Evolutionary conservation across 2,329 filamentous ascomycete genomes (phyloP).

Genomic region (Trichophyton rubrum): DNA sequence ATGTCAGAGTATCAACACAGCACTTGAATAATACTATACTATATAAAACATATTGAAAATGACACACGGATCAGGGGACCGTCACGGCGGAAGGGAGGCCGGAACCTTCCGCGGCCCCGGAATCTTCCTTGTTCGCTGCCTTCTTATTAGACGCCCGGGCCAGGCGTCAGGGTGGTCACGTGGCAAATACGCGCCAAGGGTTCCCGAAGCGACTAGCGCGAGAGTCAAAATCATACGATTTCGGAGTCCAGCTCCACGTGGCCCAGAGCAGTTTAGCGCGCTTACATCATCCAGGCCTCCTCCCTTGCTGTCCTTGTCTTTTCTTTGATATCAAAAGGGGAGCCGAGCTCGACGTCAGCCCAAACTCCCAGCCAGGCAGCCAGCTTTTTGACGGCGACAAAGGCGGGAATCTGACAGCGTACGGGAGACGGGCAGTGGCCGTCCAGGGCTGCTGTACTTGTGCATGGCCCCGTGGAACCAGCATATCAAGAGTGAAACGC

Average conservation of each 20-base stretch:
- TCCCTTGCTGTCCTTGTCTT: background rate
- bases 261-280: background rate
- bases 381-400: too few relatives aligned
- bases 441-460: background rate
- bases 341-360: too few relatives aligned
- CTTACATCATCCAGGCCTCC: background rate
- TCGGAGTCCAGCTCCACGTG: background rate
- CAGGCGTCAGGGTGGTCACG: background rate
- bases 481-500: slow-evolving; percentile 1
- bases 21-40: too few relatives aligned
- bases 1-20: background rate
- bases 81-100: background rate
- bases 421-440: background rate
- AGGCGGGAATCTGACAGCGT: too few relatives aligned
- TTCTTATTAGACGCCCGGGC: background rate
- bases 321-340: background rate
- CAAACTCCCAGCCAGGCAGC: too few relatives aligned
- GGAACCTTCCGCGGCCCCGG: slow-evolving; percentile 1
- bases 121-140: background rate
- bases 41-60: too few relatives aligned
- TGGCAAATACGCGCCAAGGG: background rate
- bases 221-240: background rate
- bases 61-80: background rate
- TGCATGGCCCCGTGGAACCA: background rate
- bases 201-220: background rate